A percentile compares a stretch with the other conserved stretches of the same genome.
phyloP scores from a whole-genome alignment of 192 early-diverging fungal genomes.

The Linnemannia schmuckeri region DNA sequence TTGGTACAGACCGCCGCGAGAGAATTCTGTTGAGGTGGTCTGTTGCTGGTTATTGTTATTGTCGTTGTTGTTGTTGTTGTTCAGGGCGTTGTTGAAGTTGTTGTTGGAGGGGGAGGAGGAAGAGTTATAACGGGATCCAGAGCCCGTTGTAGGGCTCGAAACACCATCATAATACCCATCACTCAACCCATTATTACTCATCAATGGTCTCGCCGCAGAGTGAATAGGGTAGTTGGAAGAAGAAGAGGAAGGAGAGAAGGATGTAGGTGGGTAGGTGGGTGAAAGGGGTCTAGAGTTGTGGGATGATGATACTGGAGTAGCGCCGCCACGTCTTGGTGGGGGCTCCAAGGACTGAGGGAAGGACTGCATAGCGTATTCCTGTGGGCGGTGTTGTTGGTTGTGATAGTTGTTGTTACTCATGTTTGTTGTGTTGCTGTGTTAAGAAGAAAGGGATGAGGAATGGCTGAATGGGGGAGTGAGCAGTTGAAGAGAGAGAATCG shows the following conservation, averaged over 20 bases:
- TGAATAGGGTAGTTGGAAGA: not conserved
- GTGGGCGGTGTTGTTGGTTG: not conserved
- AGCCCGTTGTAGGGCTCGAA: not conserved
- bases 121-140: not conserved
- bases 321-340: not conserved
- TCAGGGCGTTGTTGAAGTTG: no score
- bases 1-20: constrained; percentile 15
- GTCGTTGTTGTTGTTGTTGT: no score
- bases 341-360: not conserved
- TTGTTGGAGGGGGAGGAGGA: no score
- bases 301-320: not conserved
- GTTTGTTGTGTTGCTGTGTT: not conserved
- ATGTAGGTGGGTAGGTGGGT: not conserved
- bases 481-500: not conserved
- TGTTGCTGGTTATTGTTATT: not conserved
- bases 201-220: not conserved
- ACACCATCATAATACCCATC: not conserved
- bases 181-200: not conserved
- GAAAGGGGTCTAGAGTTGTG: not conserved
- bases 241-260: not conserved
- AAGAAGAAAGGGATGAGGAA: no score
- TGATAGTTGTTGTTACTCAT: not conserved
- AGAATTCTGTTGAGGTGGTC: constrained; percentile 15
- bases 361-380: not conserved
- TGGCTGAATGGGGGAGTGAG: not conserved